Percentiles rank a stretch among this genome's conserved stretches.
Evolutionary conservation across 371 early-diverging fungal genomes (phyloP).

Genomic region (Apophysomyces ossiformis): DNA sequence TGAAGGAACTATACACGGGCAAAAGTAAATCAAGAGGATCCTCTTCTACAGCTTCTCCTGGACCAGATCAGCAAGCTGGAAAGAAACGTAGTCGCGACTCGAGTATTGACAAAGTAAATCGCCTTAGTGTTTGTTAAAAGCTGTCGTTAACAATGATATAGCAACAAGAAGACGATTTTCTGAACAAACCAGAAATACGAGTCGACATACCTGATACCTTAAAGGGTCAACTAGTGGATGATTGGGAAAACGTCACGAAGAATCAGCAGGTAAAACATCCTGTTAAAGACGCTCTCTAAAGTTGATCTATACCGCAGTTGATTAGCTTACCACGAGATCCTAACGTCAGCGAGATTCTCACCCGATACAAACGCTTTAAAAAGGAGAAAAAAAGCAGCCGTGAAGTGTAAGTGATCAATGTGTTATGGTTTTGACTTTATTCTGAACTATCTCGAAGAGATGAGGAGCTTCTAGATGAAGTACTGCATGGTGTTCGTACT

Average conservation of each 20-base stretch:
- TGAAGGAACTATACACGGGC: constrained; percentile 59
- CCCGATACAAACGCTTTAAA: constrained; percentile 61
- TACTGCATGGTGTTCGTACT: constrained; percentile 80
- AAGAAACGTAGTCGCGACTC: constrained; percentile 23
- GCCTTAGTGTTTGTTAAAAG: neutral
- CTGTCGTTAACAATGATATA: neutral
- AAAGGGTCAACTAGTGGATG: constrained; percentile 89
- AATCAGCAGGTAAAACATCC: constrained; percentile 68
- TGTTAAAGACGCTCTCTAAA: no score
- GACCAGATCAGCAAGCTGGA: constrained; percentile 3
- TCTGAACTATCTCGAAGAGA: constrained; percentile 9
- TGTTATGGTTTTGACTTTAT: neutral
- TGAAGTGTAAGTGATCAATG: constrained; percentile 29
- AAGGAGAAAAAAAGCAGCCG: constrained; percentile 42
- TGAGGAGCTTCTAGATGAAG: constrained; percentile 76
- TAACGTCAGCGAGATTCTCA: constrained; percentile 66
- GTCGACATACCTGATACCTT: constrained; percentile 89
- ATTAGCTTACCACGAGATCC: constrained; percentile 52
- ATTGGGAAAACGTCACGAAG: constrained; percentile 95
- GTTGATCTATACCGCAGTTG: constrained; percentile 47
- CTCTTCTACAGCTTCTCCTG: constrained; percentile 7
- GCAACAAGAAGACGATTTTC: constrained; percentile 58
- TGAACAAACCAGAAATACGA: constrained; percentile 82
- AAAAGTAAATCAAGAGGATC: constrained; percentile 14
- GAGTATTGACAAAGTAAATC: constrained; percentile 17